These are phyloP conservation scores for Blastobotrys mokoenaii DNA, from an alignment of 805 yeast species.

Conservation along the genomic window DNA sequence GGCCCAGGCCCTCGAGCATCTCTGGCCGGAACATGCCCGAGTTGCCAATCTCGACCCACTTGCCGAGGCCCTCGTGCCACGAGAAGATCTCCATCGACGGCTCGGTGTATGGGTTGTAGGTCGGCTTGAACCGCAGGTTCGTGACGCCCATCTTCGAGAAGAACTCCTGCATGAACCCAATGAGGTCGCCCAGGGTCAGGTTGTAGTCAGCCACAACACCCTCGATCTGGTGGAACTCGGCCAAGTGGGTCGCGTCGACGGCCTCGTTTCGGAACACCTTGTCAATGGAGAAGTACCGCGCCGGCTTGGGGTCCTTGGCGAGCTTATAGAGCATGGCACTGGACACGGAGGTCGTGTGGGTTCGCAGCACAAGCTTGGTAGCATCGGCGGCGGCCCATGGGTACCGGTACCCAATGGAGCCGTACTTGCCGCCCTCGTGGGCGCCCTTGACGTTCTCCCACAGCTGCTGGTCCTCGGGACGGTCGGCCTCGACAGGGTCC, in stretches of 20 bases:
- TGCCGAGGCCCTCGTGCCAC: conserved; percentile 86
- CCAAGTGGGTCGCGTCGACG: conserved; percentile 97
- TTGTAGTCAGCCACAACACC: conserved; percentile 98
- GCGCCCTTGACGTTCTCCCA: conserved; percentile 72
- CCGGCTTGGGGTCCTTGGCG: conserved; percentile 50
- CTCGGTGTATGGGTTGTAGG: conserved; percentile 98
- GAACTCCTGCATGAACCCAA: conserved; percentile 97
- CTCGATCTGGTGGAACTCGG: conserved; percentile 98
- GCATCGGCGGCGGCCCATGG: conserved; percentile 94
- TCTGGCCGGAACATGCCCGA: conserved; percentile 99
- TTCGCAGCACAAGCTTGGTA: conserved; percentile 84
- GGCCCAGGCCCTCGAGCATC: conserved; percentile 97
- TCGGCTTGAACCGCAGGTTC: conserved; percentile 93
- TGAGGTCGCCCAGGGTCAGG: conserved; percentile 89
- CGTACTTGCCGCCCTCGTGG: conserved; percentile 84
- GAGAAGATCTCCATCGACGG: conserved; percentile 97
- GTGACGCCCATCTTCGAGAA: conserved; percentile 96
- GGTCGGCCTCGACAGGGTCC: conserved; percentile 76
- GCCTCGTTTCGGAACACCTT: conserved; percentile 99
- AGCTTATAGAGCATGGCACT: conserved; percentile 78
- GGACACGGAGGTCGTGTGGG: conserved; percentile 95
- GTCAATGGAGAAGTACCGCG: conserved; percentile 92
- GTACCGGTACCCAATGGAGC: conserved; percentile 96
- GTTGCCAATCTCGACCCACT: conserved; percentile 99
- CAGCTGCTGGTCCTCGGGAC: conserved; percentile 75